phyloP scores from a whole-genome alignment of 306 rosid species.

The Begonia loranthoides region DNA sequence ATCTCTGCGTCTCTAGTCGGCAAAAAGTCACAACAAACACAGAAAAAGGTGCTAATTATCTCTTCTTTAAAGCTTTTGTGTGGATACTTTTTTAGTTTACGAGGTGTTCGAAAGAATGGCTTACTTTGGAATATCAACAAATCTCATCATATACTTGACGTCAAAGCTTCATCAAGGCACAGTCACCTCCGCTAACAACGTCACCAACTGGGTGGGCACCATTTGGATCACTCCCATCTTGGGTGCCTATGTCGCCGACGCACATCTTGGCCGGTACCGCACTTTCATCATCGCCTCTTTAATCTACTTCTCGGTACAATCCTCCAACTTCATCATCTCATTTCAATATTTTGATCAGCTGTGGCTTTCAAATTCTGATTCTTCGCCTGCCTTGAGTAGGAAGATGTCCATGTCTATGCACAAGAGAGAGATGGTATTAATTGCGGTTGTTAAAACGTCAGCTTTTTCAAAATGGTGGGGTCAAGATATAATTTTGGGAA shows the following conservation, averaged over 20 bases:
- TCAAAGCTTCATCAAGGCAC: constrained; percentile 36
- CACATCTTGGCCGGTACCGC: constrained; percentile 73
- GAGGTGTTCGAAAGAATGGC: constrained; percentile 52
- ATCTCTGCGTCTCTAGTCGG: no score
- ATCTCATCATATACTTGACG: constrained; percentile 25
- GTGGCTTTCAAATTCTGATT: no score
- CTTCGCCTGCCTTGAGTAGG: no score
- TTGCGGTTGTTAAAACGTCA: no score
- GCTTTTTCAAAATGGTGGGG: no score
- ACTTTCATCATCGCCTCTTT: constrained; percentile 44
- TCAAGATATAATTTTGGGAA: no score
- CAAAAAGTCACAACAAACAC: no score
- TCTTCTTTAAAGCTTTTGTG: no score
- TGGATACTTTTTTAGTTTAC: constrained; percentile 15
- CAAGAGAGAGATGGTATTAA: no score
- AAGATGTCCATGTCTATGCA: no score
- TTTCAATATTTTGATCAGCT: no score
- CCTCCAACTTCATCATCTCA: not conserved
- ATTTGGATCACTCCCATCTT: constrained; percentile 68
- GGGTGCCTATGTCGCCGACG: constrained; percentile 79
- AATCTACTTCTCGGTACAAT: constrained; percentile 44
- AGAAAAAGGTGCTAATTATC: no score
- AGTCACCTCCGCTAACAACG: constrained; percentile 25
- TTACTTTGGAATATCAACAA: constrained; percentile 37
- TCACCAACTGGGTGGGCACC: constrained; percentile 50